Evolutionary conservation across 1,139 yeast genomes (phyloP).

Genomic region (Debaryomyces udenii): DNA sequence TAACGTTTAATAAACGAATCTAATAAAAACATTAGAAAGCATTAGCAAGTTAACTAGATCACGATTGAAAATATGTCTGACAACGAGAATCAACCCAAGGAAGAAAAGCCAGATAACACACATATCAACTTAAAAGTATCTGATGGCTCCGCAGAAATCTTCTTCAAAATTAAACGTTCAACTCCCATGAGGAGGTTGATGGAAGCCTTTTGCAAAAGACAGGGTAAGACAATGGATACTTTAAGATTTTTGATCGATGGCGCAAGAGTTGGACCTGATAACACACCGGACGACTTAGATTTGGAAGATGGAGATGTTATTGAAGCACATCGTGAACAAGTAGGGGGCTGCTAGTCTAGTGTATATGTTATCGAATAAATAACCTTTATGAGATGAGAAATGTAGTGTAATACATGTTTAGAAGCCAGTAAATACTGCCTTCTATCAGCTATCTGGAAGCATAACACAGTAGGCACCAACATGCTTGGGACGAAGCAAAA

Average conservation of each 20-base stretch:
- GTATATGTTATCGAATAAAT: neutral
- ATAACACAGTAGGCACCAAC: no score
- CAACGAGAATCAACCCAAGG: conserved; percentile 45
- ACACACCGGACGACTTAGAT: conserved; percentile 90
- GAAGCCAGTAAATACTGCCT: no score
- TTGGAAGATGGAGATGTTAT: conserved; percentile 95
- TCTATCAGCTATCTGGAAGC: no score
- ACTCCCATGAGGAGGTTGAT: conserved; percentile 93
- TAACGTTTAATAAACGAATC: conserved; percentile 2
- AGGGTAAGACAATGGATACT: conserved; percentile 82
- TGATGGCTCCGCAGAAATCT: conserved; percentile 91
- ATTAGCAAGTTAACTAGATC: conserved; percentile 2
- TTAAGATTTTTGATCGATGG: conserved; percentile 94
- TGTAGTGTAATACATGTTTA: no score
- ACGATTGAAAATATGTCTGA: conserved; percentile 30
- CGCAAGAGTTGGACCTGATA: conserved; percentile 81
- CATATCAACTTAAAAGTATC: conserved; percentile 94
- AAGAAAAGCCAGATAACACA: conserved; percentile 64
- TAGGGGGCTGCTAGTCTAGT: conserved; percentile 50
- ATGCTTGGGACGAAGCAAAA: no score
- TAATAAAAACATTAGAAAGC: conserved; percentile 1
- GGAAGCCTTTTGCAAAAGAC: conserved; percentile 98
- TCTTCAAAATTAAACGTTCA: conserved; percentile 90
- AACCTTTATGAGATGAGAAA: no score
- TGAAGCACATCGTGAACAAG: conserved; percentile 97